Evolutionary conservation across 2,329 filamentous ascomycete genomes (phyloP).

Genomic region (Trichoderma atrobrunneum): DNA sequence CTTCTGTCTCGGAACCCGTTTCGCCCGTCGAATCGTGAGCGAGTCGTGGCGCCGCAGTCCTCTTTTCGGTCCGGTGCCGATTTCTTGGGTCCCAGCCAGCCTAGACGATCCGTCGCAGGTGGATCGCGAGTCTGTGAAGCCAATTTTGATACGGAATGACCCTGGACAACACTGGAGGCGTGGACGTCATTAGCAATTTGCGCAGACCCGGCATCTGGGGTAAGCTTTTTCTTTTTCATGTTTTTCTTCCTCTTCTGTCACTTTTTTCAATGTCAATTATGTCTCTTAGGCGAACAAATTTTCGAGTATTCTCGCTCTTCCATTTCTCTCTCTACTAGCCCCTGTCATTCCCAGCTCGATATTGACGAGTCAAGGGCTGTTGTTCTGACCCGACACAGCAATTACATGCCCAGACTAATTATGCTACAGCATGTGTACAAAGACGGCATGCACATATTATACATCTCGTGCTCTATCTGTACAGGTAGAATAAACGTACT

Average conservation of each 20-base stretch:
- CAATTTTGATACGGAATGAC: neutral
- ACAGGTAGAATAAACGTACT: neutral
- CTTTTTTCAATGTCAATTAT: neutral
- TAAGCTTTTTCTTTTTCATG: neutral
- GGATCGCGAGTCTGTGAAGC: constrained; percentile 3
- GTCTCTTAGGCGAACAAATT: neutral
- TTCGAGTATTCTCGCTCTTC: neutral
- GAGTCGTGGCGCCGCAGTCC: constrained; percentile 1
- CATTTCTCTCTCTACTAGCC: neutral
- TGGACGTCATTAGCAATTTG: constrained; percentile 17
- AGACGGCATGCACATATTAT: neutral
- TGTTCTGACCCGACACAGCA: neutral
- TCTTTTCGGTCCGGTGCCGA: constrained; percentile 6
- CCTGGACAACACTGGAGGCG: neutral
- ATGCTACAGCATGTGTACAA: neutral
- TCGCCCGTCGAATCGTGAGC: constrained; percentile 4
- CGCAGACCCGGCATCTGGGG: constrained; percentile 9
- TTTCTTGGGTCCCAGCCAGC: neutral
- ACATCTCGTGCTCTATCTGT: neutral
- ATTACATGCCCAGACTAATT: neutral
- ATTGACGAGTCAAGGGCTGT: neutral
- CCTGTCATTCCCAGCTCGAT: neutral
- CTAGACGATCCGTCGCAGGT: constrained; percentile 3
- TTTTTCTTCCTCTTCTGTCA: neutral
- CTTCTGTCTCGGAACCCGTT: neutral